Evolutionary conservation across 2,329 filamentous ascomycete genomes (phyloP), one percentile per base, ranked within the genome.

Genomic region (Penicillium griseofulvum): DNA sequence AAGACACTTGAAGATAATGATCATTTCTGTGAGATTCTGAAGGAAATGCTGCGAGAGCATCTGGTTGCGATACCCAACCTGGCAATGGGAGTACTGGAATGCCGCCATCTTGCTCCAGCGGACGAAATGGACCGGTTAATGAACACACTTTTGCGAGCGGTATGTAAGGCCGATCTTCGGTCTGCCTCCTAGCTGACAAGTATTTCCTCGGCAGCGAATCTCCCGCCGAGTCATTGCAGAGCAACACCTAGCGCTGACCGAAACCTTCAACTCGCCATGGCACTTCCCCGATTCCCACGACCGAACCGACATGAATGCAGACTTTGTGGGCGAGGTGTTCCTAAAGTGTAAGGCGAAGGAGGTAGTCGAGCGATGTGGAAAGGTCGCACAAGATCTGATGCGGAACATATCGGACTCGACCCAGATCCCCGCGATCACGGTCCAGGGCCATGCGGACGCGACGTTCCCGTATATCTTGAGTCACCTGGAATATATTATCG

Each of bases 391-490:
- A 60, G 82, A 87, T 41, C 83, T 97, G 49, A 87, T 90, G 54
- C 83, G 83, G 58, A 83, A 87, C 54, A 88, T 88, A 48, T 92
- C 95, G 65, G 89, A 89, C 0, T 80, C 86, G 1, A 80, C 87
- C 52, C 78, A 81, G 48, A 82, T 99, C 1, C 94, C 94, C 5
- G 85, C 91, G 60, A 89, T 99, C 73, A 84, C 83, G 44, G 81
- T 99, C 54, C 83, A 88, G 59, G 94, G 95, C 22, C 91, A 99
- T 69, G 80, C 94, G 2, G 86, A 90, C 29, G 92, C 92, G 5
- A 96, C 87, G 31, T 99, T 99, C 69, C 94, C 95, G 1, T 99
- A 97, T 68, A 97, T 99, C 61, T 83, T 96, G 49, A 94, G 88
- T 68, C 94, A 97, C 71, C 83, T 99, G 49, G 93, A 99, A 75